Evolutionary conservation across 2,329 filamentous ascomycete genomes (phyloP).

Genomic region (Parasarocladium wereldwijsianum): DNA sequence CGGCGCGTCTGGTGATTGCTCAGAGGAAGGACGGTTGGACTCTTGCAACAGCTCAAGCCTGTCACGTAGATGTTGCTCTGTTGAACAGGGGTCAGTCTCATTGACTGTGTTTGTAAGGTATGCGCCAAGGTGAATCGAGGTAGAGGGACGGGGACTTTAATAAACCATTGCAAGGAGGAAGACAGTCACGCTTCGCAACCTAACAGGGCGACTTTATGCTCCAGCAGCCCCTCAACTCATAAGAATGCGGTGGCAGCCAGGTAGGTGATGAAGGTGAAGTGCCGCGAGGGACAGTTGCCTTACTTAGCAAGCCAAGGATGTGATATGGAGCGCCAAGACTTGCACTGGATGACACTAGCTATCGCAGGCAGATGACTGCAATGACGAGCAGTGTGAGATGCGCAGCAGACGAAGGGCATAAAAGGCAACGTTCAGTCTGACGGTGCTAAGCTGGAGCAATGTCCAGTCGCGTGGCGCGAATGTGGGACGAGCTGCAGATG

Average conservation of each 20-base stretch:
- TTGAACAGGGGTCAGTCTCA: too few species aligned
- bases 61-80: background rate
- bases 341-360: constrained; percentile 1
- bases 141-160: too few species aligned
- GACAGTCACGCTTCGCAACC: too few species aligned
- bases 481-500: too few species aligned
- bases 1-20: background rate
- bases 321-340: constrained; percentile 1
- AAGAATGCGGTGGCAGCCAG: background rate
- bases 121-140: too few species aligned
- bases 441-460: too few species aligned
- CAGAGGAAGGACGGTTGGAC: background rate
- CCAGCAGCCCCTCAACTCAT: background rate
- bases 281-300: background rate
- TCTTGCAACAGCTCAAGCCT: constrained; percentile 1
- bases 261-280: background rate
- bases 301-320: background rate
- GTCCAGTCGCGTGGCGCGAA: too few species aligned
- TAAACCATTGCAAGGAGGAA: too few species aligned
- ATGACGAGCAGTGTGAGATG: background rate
- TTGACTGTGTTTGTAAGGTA: too few species aligned
- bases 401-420: too few species aligned
- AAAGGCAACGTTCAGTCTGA: too few species aligned
- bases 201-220: background rate
- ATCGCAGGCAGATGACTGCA: background rate